These are phyloP conservation scores for Camelina sativa DNA, from an alignment of 345 rosid genomes.

Conservation along the genomic window DNA sequence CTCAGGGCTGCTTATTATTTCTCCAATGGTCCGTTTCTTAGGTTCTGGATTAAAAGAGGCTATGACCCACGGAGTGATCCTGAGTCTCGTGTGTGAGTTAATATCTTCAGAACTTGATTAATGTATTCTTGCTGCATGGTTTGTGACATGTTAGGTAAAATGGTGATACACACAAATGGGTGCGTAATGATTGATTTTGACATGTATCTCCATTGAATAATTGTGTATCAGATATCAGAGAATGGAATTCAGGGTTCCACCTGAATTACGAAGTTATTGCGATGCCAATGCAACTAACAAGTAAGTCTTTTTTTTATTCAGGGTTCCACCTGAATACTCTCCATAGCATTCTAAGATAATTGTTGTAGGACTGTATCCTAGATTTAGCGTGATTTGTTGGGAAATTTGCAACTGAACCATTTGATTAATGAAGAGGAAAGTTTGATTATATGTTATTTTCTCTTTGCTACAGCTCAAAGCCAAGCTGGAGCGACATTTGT, in stretches of 20 bases:
- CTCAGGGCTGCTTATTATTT: constrained; percentile 90
- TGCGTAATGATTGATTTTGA: constrained; percentile 6
- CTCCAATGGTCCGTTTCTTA: constrained; percentile 82
- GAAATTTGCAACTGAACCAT: constrained; percentile 10
- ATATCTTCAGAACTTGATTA: constrained; percentile 2
- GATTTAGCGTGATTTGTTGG: constrained; percentile 8
- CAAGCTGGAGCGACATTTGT: constrained; percentile 82
- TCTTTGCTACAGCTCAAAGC: constrained; percentile 54
- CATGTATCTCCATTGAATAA: neutral
- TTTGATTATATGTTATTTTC: constrained; percentile 6
- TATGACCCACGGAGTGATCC: constrained; percentile 98
- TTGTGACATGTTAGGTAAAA: constrained; percentile 4
- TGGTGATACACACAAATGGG: neutral
- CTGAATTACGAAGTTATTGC: constrained; percentile 60
- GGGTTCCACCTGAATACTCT: neutral
- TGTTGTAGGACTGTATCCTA: neutral
- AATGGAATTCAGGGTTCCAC: constrained; percentile 89
- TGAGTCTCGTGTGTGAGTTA: constrained; percentile 86
- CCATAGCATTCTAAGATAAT: neutral
- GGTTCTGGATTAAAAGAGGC: constrained; percentile 96
- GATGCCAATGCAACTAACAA: constrained; percentile 56
- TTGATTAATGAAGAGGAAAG: neutral
- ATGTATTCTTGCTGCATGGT: constrained; percentile 1
- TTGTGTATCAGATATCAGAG: constrained; percentile 79
- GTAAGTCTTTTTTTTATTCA: constrained; percentile 51